phyloP scores from a whole-genome alignment of 305 asterid species.

The Ruellia speciosa region DNA sequence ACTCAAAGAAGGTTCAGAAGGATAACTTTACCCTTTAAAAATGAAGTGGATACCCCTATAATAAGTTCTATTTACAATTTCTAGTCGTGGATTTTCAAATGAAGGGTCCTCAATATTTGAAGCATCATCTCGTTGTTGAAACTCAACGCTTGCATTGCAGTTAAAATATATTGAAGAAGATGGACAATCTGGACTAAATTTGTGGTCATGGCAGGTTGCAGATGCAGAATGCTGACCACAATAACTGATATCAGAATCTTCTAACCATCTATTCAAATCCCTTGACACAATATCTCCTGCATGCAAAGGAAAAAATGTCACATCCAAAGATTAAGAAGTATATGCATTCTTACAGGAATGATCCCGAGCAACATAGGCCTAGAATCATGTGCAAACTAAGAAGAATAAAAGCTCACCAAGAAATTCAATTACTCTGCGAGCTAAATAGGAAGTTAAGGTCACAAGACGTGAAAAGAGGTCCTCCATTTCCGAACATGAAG shows the following conservation, averaged over 20 bases:
- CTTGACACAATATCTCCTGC: slow-evolving; percentile 59
- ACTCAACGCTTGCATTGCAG: slow-evolving; percentile 26
- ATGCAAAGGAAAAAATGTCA: slow-evolving; percentile 16
- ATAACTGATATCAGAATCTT: slow-evolving; percentile 33
- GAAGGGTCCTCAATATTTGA: slow-evolving; percentile 29
- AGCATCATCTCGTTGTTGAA: slow-evolving; percentile 27
- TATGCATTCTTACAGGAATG: too few species aligned
- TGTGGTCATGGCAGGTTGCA: slow-evolving; percentile 22
- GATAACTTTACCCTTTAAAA: slow-evolving; percentile 65
- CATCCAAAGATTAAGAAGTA: slow-evolving; percentile 11
- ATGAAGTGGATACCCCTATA: slow-evolving; percentile 48
- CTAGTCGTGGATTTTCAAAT: slow-evolving; percentile 36
- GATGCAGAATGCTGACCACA: slow-evolving; percentile 28
- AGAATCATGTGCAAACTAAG: slow-evolving; percentile 9
- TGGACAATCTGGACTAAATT: slow-evolving; percentile 29
- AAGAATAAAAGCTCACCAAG: slow-evolving; percentile 40
- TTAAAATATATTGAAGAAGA: slow-evolving; percentile 34
- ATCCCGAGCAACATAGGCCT: too few species aligned
- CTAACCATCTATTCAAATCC: slow-evolving; percentile 41
- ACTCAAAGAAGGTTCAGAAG: slow-evolving; percentile 6
- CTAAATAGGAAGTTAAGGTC: slow-evolving; percentile 49
- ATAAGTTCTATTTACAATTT: slow-evolving; percentile 45
- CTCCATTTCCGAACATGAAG: slow-evolving; percentile 43
- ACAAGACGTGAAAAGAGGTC: slow-evolving; percentile 58
- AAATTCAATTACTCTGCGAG: slow-evolving; percentile 41